These are phyloP conservation scores for Aspergillus nidulans DNA, from an alignment of 495 filamentous ascomycete species.

Conservation along the genomic window DNA sequence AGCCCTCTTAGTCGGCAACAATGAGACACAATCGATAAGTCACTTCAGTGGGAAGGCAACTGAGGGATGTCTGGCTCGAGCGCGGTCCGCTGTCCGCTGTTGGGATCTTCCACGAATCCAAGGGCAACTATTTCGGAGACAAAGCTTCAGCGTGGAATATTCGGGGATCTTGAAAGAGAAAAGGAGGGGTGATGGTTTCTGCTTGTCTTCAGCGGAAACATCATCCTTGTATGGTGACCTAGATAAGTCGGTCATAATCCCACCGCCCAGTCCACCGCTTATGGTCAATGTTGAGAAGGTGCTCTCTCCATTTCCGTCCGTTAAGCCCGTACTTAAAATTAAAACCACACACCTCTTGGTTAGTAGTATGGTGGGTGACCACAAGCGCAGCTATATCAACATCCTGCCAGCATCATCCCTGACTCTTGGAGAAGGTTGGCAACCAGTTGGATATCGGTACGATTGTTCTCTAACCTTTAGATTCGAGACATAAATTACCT, in stretches of 20 bases:
- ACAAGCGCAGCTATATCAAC: too few relatives aligned
- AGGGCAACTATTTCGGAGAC: background rate
- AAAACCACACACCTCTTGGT: too few relatives aligned
- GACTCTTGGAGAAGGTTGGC: too few relatives aligned
- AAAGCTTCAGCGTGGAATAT: background rate
- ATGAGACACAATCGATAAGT: conserved; percentile 1
- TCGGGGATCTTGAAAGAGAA: background rate
- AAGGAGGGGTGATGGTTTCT: background rate
- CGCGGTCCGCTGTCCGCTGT: too few relatives aligned
- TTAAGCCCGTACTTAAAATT: too few relatives aligned
- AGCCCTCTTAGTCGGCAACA: background rate
- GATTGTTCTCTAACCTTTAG: too few relatives aligned
- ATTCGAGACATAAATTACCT: too few relatives aligned
- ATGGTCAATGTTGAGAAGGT: background rate
- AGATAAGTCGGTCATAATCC: background rate
- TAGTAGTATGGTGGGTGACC: too few relatives aligned
- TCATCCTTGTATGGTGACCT: background rate
- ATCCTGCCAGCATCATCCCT: too few relatives aligned
- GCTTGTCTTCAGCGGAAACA: background rate
- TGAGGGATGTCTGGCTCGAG: background rate
- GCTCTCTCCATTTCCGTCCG: too few relatives aligned
- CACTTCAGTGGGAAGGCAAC: conserved; percentile 6
- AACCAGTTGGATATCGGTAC: too few relatives aligned
- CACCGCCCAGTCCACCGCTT: conserved; percentile 16
- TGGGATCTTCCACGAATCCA: background rate